Base-by-base conservation (phyloP, 169 alveolate species). In the Cyclospora cayetanensis region DNA sequence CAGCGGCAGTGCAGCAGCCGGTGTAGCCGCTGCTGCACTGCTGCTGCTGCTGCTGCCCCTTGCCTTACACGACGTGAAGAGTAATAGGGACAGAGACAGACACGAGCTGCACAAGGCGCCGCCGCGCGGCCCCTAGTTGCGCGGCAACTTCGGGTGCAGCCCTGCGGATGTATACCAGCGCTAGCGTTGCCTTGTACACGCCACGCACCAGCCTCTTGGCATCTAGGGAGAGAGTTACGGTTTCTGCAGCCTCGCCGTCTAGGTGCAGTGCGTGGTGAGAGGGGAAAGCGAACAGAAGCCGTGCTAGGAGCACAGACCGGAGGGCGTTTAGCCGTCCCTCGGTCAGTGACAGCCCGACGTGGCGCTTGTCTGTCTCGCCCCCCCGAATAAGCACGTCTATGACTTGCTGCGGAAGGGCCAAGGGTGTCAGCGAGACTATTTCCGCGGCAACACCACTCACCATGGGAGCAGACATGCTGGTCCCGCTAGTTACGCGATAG, bases 401-500 rank as follows among this genome's bases (percentile, higher is more conserved):
- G 4, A 90, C 93, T 50, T 90, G 93, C 52, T 90, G 93, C 9
- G 93, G 93, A 22, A 50, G 77, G 2, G 77, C 90, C 25, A 27
- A 25, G 25, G 93, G 93, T 20, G 46, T 55, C 76, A 50, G 55
- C 50, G 90, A 74, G 55, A 90, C 82, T 1, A 90, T 52, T 15
- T 53, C 74, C 11, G 90, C 84, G 11, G 91, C 90, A 5, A 90
- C 93, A 20, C 93, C 93, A 11, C 87, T 77, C 34, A 93, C 96
- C 94, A 93, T 93, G 18, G 96, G 96, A 7, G 95, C 94, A 3
- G 96, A 95, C 96, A 94, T 94, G 3, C 95, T 90, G 9, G 96
- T 94, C 20, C 96, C 96, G 1, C 95, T 92, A 29, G 91, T 63
- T 37, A 91, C 46, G 35, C 90, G 86, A 77, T 94, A 94, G 39